Conservation (phyloP, 805 yeast species). For the Metschnikowia drakensbergensis region DNA sequence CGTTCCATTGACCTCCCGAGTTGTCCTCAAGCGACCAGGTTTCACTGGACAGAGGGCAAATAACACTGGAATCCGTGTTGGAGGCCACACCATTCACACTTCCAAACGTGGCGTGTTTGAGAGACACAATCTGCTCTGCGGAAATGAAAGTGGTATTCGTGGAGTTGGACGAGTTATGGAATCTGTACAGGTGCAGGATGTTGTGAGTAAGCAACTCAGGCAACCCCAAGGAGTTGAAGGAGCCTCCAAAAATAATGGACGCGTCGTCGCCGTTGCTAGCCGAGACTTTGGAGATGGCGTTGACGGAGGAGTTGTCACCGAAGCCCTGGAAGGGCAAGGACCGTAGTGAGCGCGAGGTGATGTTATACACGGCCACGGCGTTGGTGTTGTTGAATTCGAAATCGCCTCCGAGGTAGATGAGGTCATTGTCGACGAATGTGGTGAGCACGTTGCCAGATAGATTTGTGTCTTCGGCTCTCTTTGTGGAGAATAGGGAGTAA, state of each 20-base stretch:
- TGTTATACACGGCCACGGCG: constrained; percentile 66
- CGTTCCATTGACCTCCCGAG: constrained; percentile 63
- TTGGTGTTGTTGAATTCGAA: constrained; percentile 50
- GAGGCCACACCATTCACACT: constrained; percentile 40
- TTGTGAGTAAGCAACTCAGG: constrained; percentile 39
- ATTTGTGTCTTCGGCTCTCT: constrained; percentile 15
- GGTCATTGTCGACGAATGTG: constrained; percentile 37
- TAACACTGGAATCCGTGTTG: constrained; percentile 30
- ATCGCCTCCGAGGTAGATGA: constrained; percentile 79
- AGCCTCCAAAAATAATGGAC: constrained; percentile 75
- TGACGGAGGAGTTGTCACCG: constrained; percentile 52
- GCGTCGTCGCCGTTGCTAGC: constrained; percentile 29
- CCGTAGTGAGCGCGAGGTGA: constrained; percentile 34
- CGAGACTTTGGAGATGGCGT: constrained; percentile 53
- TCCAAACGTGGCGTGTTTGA: constrained; percentile 52
- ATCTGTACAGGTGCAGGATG: constrained; percentile 9
- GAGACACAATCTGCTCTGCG: constrained; percentile 59
- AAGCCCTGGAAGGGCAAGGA: constrained; percentile 76
- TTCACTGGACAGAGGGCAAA: constrained; percentile 54
- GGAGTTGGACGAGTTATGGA: constrained; percentile 31
- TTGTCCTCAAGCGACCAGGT: constrained; percentile 52
- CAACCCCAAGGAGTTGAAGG: constrained; percentile 60
- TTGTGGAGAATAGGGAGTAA: constrained; percentile 19
- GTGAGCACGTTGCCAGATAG: constrained; percentile 32
- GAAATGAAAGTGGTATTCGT: constrained; percentile 40